Percentiles rank a stretch among this genome's conserved stretches.
These are phyloP conservation scores for Jatropha curcas DNA, from an alignment of 345 rosid species.

Conservation along the genomic window DNA sequence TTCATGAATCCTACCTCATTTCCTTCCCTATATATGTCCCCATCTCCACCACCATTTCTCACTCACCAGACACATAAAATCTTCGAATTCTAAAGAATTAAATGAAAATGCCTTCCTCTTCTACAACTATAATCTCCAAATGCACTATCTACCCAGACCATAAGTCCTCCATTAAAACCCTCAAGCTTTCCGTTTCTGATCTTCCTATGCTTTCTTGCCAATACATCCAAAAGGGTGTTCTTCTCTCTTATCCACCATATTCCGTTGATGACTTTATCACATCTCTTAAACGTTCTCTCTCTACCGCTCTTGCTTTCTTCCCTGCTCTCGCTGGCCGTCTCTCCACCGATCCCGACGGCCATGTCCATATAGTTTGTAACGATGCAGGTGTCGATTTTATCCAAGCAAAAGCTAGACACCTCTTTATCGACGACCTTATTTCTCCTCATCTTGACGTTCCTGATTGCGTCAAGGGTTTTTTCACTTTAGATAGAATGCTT, in stretches of 20 bases:
- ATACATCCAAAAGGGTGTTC: conserved; percentile 93
- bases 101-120: conserved; percentile 56
- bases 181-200: conserved; percentile 87
- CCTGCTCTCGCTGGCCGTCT: conserved; percentile 87
- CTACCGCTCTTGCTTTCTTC: conserved; percentile 68
- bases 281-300: conserved; percentile 62
- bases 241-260: conserved; percentile 51
- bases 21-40: conserved; percentile 46
- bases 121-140: conserved; percentile 50
- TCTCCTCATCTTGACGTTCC: conserved; percentile 59
- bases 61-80: not conserved
- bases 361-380: conserved; percentile 65
- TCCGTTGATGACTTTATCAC: conserved; percentile 43
- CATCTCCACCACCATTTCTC: not conserved
- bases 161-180: conserved; percentile 33
- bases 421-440: conserved; percentile 43
- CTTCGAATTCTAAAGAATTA: not conserved
- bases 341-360: conserved; percentile 56
- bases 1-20: conserved; percentile 51
- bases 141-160: conserved; percentile 56
- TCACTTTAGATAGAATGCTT: conserved; percentile 63
- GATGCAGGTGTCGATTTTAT: conserved; percentile 76
- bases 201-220: conserved; percentile 98
- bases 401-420: conserved; percentile 50
- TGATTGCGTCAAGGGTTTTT: conserved; percentile 61